phyloP scores from a whole-genome alignment of 129 eudicot species.

The Deinandra increscens region DNA sequence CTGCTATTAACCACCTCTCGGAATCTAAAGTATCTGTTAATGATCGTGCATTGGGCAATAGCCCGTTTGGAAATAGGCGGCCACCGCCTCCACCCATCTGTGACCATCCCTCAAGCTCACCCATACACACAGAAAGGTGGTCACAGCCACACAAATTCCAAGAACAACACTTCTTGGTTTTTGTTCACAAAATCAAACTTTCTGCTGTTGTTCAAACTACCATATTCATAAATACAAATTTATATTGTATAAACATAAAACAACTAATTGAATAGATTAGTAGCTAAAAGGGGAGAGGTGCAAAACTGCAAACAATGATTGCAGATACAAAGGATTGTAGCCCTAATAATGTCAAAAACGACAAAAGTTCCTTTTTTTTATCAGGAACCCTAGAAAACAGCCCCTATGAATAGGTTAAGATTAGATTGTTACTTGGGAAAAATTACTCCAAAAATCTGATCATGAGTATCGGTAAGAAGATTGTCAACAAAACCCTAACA shows the following conservation, averaged over 20 bases:
- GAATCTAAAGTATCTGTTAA: slow-evolving; percentile 54
- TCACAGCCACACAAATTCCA: slow-evolving; percentile 14
- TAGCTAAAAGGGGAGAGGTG: neutral
- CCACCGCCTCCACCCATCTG: slow-evolving; percentile 50
- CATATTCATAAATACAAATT: neutral
- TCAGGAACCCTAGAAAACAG: slow-evolving; percentile 16
- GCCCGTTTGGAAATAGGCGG: slow-evolving; percentile 64
- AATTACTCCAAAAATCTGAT: slow-evolving; percentile 19
- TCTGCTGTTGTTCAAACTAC: slow-evolving; percentile 12
- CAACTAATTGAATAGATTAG: neutral
- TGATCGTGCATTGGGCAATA: slow-evolving; percentile 68
- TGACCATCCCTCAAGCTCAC: slow-evolving; percentile 67
- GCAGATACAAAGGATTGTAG: slow-evolving; percentile 7
- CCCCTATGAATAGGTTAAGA: slow-evolving; percentile 1
- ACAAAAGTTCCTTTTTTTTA: neutral
- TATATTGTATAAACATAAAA: slow-evolving; percentile 16
- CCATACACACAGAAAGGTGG: slow-evolving; percentile 47
- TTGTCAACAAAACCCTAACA: slow-evolving; percentile 35
- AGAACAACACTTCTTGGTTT: neutral
- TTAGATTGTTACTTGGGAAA: neutral
- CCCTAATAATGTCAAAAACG: slow-evolving; percentile 21
- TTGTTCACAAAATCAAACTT: neutral
- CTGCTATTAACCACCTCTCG: slow-evolving; percentile 81
- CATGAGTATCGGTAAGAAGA: slow-evolving; percentile 25
- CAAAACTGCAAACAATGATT: neutral